Evolutionary conservation across 2,329 filamentous ascomycete genomes (phyloP), one percentile per base, ranked within the genome.

Genomic region (Pseudogymnoascus sp.): DNA sequence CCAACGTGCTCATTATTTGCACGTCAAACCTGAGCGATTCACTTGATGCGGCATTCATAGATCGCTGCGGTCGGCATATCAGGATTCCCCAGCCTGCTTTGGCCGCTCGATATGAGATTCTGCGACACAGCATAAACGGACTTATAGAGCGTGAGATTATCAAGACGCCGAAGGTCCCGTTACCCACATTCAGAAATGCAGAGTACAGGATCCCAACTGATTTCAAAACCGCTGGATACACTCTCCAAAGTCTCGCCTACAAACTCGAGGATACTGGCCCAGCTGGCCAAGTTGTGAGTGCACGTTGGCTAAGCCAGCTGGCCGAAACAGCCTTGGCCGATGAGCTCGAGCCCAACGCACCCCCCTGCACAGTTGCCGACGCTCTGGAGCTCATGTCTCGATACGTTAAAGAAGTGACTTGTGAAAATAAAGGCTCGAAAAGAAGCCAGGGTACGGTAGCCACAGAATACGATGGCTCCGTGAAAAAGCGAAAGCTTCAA

Each of bases 1-100:
- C 67, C 9, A 72, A 72, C 58, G 36, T 72, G 5, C 55, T 72
- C 3, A 68, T 71, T 27, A 64, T 72, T 8, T 71, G 67, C 33
- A 73, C 71, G 4, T 70, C 71, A 1, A 73, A 73, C 25, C 67
- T 73, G 63, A 7, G 62, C 7, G 64, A 66, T 4, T 65, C 60
- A 4, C 64, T 73, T 5, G 71, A 73, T 33, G 35, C 66, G 8
- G 71, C 71, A 13, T 73, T 73, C 15, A 35, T 73, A 2, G 70
- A 71, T 38, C 64, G 71, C 38, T 71, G 69, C 33, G 64, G 67
- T 0, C 60, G 69, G 1, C 65, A 67, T 15, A 55, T 68, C 4
- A 63, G 25, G 10, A 62, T 73, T 5, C 62, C 65, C 10, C 62
- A 64, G 3, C 71, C 71, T 10, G 58, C 65, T 1, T 33, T 63